Evolutionary conservation across 768 basidiomycete genomes (phyloP), one percentile per base, ranked within the genome.

Genomic region (Suillus discolor): DNA sequence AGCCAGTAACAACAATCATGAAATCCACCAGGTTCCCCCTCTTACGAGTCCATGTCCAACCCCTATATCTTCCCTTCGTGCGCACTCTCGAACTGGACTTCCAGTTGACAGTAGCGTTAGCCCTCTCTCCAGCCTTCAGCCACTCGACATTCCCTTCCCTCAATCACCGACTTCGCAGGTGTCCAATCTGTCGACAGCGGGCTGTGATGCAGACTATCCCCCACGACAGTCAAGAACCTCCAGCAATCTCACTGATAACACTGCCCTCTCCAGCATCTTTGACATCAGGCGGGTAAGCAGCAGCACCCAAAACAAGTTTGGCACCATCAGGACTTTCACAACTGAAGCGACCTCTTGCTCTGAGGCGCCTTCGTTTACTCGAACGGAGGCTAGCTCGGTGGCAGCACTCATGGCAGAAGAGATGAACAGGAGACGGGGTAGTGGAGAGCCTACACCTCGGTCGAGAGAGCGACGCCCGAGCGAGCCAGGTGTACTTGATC

Each of bases 311-410:
- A 88, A 85, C 72, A 89, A 86, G 73, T 94, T 87, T 75, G 91
- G 88, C 49, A 94, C 93, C 13, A 87, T 94, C 67, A 83, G 91
- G 71, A 93, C 93, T n/a, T 81, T 89, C 66, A 92, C 88, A 39
- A 94, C 93, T 38, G 92, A 93, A 68, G 82, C 89, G 66, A 94
- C 92, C 23, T 91, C 90, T 45, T 74, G 72, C 18, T 79, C 80
- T 47, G 92, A 92, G 70, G 78, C 81, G 16, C 88, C 89, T 6
- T 90, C 90, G 12, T 79, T 91, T 62, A 84, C 84, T 25, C 82
- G 83, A 41, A 82, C 88, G n/a, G 90, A 92, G 71, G 91, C 85
- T 18, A 88, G 81, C 68, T 75, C 77, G 41, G 80, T 89, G 62
- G 84, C 84, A 20, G 85, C 85, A 39, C 84, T 85, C 41, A 66